These are phyloP conservation scores for Phytophthora sp. DNA, from an alignment of 352 stramenopile genomes.

Conservation along the genomic window DNA sequence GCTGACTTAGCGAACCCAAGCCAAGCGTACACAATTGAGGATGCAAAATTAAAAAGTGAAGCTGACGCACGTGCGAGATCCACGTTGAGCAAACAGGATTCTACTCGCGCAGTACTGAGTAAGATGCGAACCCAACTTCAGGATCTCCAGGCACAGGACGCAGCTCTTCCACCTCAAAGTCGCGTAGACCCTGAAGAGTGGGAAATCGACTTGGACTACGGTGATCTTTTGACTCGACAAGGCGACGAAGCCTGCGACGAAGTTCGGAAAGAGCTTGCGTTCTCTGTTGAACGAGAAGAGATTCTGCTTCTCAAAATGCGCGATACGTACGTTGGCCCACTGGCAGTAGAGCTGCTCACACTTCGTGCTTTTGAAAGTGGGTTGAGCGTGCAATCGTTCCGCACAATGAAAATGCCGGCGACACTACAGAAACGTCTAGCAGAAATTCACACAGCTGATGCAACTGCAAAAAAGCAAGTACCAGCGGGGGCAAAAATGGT, in stretches of 20 bases:
- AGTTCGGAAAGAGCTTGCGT: constrained; percentile 86
- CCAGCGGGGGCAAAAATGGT: neutral
- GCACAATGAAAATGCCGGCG: constrained; percentile 79
- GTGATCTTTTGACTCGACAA: constrained; percentile 62
- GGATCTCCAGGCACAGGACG: constrained; percentile 65
- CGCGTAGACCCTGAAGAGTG: constrained; percentile 79
- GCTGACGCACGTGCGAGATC: constrained; percentile 70
- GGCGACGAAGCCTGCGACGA: constrained; percentile 88
- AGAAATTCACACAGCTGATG: constrained; percentile 62
- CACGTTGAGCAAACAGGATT: constrained; percentile 86
- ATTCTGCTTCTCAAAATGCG: constrained; percentile 87
- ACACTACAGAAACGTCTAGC: constrained; percentile 69
- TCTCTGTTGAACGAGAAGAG: constrained; percentile 79
- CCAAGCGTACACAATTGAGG: constrained; percentile 92
- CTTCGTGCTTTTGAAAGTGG: constrained; percentile 70
- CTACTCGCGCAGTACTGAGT: constrained; percentile 81
- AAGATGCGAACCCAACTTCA: constrained; percentile 86
- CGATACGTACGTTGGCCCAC: constrained; percentile 69
- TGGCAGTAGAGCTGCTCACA: constrained; percentile 81
- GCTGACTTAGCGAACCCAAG: constrained; percentile 73
- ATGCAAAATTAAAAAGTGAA: constrained; percentile 91
- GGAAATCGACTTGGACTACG: constrained; percentile 90
- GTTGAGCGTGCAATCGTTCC: constrained; percentile 76
- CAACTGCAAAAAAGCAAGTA: constrained; percentile 19
- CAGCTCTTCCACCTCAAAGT: constrained; percentile 53